Percentiles rank a stretch among this genome's conserved stretches.
Conservation (phyloP, 164 flowering plant species). For the Annona squamosa region DNA sequence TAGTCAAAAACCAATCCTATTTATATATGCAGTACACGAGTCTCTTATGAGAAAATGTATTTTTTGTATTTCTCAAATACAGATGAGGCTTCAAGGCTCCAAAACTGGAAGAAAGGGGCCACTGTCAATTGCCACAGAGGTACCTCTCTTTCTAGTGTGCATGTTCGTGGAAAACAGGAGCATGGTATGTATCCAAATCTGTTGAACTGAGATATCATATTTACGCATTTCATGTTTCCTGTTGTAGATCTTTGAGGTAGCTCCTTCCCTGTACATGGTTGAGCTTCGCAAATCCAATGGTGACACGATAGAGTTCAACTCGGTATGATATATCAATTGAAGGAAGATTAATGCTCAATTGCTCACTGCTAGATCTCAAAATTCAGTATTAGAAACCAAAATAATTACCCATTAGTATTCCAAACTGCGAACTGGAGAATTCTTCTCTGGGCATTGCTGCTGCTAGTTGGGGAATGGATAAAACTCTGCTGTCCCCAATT, state of each 20-base stretch:
- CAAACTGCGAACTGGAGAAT: background rate
- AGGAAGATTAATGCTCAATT: background rate
- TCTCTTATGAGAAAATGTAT: background rate
- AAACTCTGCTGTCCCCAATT: too few relatives aligned
- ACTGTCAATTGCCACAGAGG: slow-evolving; percentile 91
- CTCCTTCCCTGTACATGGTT: slow-evolving; percentile 92
- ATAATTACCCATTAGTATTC: too few relatives aligned
- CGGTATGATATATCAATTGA: slow-evolving; percentile 37
- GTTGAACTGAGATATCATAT: slow-evolving; percentile 2
- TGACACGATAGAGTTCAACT: slow-evolving; percentile 95
- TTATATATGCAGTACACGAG: background rate
- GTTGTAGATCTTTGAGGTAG: slow-evolving; percentile 82
- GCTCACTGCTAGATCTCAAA: too few relatives aligned
- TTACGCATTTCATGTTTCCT: background rate
- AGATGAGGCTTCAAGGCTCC: slow-evolving; percentile 89
- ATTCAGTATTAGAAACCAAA: background rate
- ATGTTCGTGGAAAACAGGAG: background rate
- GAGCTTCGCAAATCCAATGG: slow-evolving; percentile 92
- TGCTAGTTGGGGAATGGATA: background rate
- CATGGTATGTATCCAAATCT: background rate
- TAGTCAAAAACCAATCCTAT: background rate
- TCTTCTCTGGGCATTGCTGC: background rate
- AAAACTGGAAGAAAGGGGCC: slow-evolving; percentile 95
- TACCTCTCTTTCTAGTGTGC: slow-evolving; percentile 14
- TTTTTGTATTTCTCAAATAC: background rate